phyloP scores from a whole-genome alignment of 208 protist species.

The Chromosphaera perkinsii region DNA sequence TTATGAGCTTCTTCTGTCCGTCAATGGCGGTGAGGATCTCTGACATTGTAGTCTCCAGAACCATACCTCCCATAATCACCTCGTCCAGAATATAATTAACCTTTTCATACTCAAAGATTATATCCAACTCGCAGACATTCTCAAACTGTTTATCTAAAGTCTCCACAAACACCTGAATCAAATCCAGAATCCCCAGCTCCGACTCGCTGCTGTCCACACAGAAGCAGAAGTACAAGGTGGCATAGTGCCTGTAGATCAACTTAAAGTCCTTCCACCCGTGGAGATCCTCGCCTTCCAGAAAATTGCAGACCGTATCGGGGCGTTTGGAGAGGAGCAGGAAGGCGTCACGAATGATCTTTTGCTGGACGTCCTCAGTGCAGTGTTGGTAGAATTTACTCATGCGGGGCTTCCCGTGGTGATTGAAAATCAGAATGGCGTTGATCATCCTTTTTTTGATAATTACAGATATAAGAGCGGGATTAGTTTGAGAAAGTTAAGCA shows the following conservation, averaged over 20 bases:
- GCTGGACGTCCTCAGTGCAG: constrained; percentile 49
- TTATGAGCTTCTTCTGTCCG: constrained; percentile 7
- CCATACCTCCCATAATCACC: constrained; percentile 93
- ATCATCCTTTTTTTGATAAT: no score
- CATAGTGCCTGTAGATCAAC: constrained; percentile 92
- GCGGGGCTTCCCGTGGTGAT: constrained; percentile 90
- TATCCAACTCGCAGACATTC: constrained; percentile 95
- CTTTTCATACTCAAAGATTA: constrained; percentile 97
- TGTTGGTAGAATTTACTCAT: constrained; percentile 90
- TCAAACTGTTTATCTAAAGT: constrained; percentile 90
- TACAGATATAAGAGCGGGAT: no score
- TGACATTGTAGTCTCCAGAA: constrained; percentile 87
- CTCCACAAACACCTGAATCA: constrained; percentile 95
- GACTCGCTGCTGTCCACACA: constrained; percentile 88
- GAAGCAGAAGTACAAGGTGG: constrained; percentile 95
- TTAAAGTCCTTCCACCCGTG: constrained; percentile 82
- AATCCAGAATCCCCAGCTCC: constrained; percentile 92
- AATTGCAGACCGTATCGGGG: constrained; percentile 87
- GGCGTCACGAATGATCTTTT: constrained; percentile 79
- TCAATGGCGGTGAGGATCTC: constrained; percentile 63
- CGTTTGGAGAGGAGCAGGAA: constrained; percentile 79
- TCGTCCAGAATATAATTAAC: constrained; percentile 87
- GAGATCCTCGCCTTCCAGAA: constrained; percentile 75
- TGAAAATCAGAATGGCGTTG: constrained; percentile 90
- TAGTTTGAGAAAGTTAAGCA: no score